Conservation (phyloP, 2,329 filamentous ascomycete genomes). For the Aspergillus ustus region DNA sequence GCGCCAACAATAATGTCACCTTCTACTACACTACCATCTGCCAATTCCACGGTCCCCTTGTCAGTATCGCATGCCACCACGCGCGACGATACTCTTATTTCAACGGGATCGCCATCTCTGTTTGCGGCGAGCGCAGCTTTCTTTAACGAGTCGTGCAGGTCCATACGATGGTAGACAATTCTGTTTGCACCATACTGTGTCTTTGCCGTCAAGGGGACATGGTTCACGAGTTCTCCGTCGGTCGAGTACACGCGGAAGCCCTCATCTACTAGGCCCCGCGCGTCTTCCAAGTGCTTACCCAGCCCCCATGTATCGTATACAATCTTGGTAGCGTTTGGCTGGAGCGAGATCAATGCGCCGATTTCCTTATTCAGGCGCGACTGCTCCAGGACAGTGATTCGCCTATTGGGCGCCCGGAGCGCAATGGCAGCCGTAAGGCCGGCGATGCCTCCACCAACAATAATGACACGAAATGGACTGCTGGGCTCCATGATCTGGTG, state of each 20-base stretch:
- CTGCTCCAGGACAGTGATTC: slow-evolving; percentile 32
- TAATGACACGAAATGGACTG: slow-evolving; percentile 49
- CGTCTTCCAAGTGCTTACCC: slow-evolving; percentile 2
- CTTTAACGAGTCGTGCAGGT: slow-evolving; percentile 31
- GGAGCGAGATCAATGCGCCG: slow-evolving; percentile 54
- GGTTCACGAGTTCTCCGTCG: slow-evolving; percentile 25
- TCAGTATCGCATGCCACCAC: slow-evolving; percentile 4
- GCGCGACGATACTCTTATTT: neutral
- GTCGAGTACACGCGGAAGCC: slow-evolving; percentile 33
- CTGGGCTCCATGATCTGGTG: neutral
- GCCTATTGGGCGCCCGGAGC: slow-evolving; percentile 27
- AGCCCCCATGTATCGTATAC: slow-evolving; percentile 10
- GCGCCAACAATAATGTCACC: slow-evolving; percentile 36
- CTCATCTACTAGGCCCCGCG: slow-evolving; percentile 26
- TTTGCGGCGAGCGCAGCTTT: neutral
- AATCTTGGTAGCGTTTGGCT: slow-evolving; percentile 43
- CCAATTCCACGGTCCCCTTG: slow-evolving; percentile 13
- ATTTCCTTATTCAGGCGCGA: slow-evolving; percentile 41
- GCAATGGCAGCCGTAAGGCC: slow-evolving; percentile 41
- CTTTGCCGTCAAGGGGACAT: slow-evolving; percentile 23
- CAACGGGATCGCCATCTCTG: neutral
- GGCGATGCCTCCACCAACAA: slow-evolving; percentile 53
- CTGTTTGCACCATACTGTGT: slow-evolving; percentile 27
- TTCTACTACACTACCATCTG: slow-evolving; percentile 20
- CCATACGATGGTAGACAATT: slow-evolving; percentile 28